These are phyloP conservation scores for Neospora caninum DNA, from an alignment of 169 alveolate species.

Conservation along the genomic window DNA sequence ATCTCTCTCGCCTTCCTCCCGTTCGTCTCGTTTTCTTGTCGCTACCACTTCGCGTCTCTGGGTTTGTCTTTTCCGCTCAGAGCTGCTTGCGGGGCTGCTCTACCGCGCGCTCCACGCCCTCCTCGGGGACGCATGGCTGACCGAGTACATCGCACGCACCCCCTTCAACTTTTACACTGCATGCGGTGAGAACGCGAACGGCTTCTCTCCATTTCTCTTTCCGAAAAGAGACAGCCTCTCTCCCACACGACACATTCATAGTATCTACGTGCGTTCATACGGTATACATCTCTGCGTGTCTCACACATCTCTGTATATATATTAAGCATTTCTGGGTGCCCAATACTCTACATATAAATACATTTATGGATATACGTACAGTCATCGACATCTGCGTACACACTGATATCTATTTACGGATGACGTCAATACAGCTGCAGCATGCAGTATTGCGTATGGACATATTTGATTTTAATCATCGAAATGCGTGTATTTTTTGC, in stretches of 20 bases:
- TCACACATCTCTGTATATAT: too few relatives aligned
- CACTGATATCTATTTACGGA: too few relatives aligned
- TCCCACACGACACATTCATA: too few relatives aligned
- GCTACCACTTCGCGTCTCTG: background rate
- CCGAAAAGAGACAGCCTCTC: too few relatives aligned
- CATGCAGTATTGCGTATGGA: too few relatives aligned
- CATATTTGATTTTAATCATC: too few relatives aligned
- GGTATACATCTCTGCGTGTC: too few relatives aligned
- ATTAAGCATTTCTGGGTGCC: too few relatives aligned
- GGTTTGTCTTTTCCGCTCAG: background rate
- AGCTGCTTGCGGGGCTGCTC: slow-evolving; percentile 52
- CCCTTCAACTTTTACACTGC: slow-evolving; percentile 71
- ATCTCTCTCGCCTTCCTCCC: background rate
- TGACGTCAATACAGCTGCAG: too few relatives aligned
- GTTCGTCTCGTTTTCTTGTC: background rate
- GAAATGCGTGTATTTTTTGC: too few relatives aligned
- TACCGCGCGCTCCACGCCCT: slow-evolving; percentile 50
- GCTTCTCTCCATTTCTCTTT: background rate
- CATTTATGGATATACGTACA: background rate
- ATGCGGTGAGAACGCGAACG: background rate
- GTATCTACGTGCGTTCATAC: too few relatives aligned
- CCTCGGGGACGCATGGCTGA: background rate
- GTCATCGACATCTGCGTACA: background rate
- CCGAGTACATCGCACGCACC: slow-evolving; percentile 7
- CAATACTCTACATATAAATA: too few relatives aligned